Evolutionary conservation across 805 yeast genomes (phyloP).

Genomic region (Lachancea fermentati): DNA sequence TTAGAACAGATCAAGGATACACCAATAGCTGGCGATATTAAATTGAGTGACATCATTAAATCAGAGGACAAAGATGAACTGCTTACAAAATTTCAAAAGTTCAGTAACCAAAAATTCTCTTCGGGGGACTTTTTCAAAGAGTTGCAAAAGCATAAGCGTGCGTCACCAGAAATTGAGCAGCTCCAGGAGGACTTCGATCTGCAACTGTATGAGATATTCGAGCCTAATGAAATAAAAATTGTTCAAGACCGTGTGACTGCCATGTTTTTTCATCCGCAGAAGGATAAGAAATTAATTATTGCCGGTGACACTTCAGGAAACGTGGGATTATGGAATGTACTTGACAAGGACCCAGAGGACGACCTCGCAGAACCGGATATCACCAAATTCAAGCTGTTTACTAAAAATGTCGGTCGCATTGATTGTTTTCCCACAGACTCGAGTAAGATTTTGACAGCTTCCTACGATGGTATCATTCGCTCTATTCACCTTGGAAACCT

Average conservation of each 20-base stretch:
- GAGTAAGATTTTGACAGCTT: constrained; percentile 56
- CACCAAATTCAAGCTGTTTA: constrained; percentile 65
- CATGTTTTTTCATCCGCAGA: constrained; percentile 71
- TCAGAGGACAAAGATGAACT: constrained; percentile 34
- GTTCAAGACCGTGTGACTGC: constrained; percentile 67
- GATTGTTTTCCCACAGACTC: constrained; percentile 46
- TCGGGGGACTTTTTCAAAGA: constrained; percentile 67
- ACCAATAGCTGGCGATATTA: constrained; percentile 61
- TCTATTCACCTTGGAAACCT: constrained; percentile 59
- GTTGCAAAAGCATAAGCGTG: constrained; percentile 35
- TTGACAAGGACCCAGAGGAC: constrained; percentile 32
- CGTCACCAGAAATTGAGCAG: constrained; percentile 37
- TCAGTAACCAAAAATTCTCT: constrained; percentile 39
- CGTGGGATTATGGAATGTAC: constrained; percentile 82
- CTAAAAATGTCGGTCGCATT: constrained; percentile 64
- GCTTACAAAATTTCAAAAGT: constrained; percentile 27
- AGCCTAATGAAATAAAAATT: constrained; percentile 66
- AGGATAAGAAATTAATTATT: constrained; percentile 52
- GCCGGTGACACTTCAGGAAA: constrained; percentile 91
- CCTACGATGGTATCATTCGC: constrained; percentile 87
- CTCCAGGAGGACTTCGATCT: constrained; percentile 51
- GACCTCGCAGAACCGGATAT: constrained; percentile 44
- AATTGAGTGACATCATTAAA: constrained; percentile 51
- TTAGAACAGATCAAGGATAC: constrained; percentile 45
- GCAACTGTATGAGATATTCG: constrained; percentile 48